Evolutionary conservation across 2,329 filamentous ascomycete species (phyloP), one percentile per base, ranked within the genome.

Genomic region (Penicillium concentricum): DNA sequence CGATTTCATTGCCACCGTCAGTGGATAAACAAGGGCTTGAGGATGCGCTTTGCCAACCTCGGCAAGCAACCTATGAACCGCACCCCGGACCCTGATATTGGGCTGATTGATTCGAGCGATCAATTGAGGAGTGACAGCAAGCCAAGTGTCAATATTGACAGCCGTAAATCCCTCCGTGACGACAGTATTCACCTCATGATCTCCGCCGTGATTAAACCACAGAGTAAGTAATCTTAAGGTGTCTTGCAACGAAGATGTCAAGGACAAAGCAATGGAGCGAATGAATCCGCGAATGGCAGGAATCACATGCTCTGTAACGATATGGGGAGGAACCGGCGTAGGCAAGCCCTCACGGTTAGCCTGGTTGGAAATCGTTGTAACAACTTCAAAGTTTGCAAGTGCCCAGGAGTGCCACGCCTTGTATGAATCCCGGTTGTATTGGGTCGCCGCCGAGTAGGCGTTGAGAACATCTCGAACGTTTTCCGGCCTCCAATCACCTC

Each of bases 371-470:
- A 94, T 79, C 0, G 89, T 86, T 66, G 94, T 96, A 37, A 97
- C 92, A 56, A 99, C 94, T 76, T 99, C 93, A 68, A 99, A 99
- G 74, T 99, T 99, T 52, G 94, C 93, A 61, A 99, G 77, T 12
- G 94, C 95, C 93, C 94, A 99, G 0, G 94, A 90, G 75, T 99
- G 94, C 94, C 94, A 99, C 8, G 95, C 94, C 77, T 99, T 99
- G 79, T 99, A 99, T 86, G 93, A 99, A 59, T 88, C 87, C 34
- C 91, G 88, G 72, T 99, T 96, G 76, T 95, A 97, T 57, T 91
- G 88, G 2, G 94, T 99, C 1, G 95, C 95, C 57, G 92, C 88
- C 18, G 87, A 87, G 74, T 97, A 99, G 2, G 94, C 92, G n/a
- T 86, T 84, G 24, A 99, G 80, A 56, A 99, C 92, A 51, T 97